These are phyloP conservation scores for Trametes cingulata DNA, from an alignment of 768 basidiomycete genomes.

Conservation along the genomic window DNA sequence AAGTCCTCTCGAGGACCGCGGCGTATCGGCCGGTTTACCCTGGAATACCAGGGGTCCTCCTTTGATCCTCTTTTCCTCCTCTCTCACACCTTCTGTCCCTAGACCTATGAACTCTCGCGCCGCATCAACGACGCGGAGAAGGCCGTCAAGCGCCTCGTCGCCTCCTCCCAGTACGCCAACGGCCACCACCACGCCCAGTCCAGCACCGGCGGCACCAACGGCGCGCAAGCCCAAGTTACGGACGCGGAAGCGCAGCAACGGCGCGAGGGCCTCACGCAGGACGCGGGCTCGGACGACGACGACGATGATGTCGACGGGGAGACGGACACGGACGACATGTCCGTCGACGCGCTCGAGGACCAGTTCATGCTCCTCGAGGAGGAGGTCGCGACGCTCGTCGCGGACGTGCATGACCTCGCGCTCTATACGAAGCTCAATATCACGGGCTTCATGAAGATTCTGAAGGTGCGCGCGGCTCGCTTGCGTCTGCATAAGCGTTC, in stretches of 20 bases:
- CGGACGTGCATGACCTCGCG: constrained; percentile 88
- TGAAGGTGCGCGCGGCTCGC: constrained; percentile 60
- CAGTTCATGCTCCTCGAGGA: constrained; percentile 88
- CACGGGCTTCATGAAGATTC: constrained; percentile 97
- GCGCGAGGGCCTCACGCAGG: constrained; percentile 48
- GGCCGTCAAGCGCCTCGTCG: constrained; percentile 77
- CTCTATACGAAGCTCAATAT: constrained; percentile 97
- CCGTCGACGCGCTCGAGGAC: constrained; percentile 78
- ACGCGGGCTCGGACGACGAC: constrained; percentile 73
- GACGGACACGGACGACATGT: constrained; percentile 51
- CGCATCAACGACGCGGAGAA: constrained; percentile 84
- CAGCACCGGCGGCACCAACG: constrained; percentile 7
- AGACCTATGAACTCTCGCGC: constrained; percentile 80
- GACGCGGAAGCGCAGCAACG: constrained; percentile 61
- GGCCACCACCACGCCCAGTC: constrained; percentile 20
- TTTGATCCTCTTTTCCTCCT: not conserved
- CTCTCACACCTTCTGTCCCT: no score
- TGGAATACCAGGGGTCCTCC: no score
- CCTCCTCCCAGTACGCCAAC: constrained; percentile 43
- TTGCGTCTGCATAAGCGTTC: not conserved
- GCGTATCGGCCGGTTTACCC: no score
- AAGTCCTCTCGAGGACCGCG: no score
- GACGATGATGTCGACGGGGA: constrained; percentile 46
- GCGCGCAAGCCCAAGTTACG: not conserved
- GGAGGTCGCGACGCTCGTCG: constrained; percentile 92